Conservation (phyloP, 805 yeast species). For the Priceomyces medius region DNA sequence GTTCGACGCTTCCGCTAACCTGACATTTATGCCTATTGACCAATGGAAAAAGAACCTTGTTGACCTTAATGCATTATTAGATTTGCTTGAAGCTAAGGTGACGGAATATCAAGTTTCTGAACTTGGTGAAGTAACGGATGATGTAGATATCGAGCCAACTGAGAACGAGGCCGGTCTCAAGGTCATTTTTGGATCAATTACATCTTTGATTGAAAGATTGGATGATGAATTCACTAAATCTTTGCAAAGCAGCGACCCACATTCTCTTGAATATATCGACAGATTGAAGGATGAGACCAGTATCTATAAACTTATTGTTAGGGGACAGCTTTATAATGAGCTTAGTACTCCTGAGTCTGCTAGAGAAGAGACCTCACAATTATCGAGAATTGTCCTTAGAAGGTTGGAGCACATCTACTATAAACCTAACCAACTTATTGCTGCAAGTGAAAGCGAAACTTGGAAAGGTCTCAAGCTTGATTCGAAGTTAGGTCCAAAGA, state of each 20-base stretch:
- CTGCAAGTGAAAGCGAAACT: conserved; percentile 67
- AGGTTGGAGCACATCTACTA: conserved; percentile 91
- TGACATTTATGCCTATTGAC: conserved; percentile 69
- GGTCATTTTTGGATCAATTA: conserved; percentile 78
- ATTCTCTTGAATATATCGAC: conserved; percentile 88
- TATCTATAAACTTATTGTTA: conserved; percentile 72
- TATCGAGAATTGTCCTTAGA: conserved; percentile 73
- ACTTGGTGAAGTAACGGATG: conserved; percentile 67
- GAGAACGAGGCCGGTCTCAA: conserved; percentile 61
- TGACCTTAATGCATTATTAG: conserved; percentile 63
- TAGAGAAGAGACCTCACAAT: conserved; percentile 51
- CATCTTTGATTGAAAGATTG: conserved; percentile 85
- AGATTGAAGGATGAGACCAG: conserved; percentile 84
- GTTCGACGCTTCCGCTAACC: conserved; percentile 72
- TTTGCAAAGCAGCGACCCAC: conserved; percentile 88
- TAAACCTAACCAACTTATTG: conserved; percentile 78
- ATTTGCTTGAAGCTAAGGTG: conserved; percentile 62
- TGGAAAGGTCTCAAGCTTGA: conserved; percentile 53
- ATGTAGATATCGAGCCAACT: conserved; percentile 66
- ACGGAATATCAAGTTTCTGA: conserved; percentile 68
- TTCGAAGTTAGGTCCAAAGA: conserved; percentile 30
- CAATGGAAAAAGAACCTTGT: conserved; percentile 73
- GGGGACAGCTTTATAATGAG: conserved; percentile 86
- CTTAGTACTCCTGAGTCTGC: conserved; percentile 46
- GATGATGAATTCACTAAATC: conserved; percentile 93